Evolutionary conservation across 345 rosid genomes (phyloP), one percentile per base, ranked within the genome.

Genomic region (Aquilaria sinensis): DNA sequence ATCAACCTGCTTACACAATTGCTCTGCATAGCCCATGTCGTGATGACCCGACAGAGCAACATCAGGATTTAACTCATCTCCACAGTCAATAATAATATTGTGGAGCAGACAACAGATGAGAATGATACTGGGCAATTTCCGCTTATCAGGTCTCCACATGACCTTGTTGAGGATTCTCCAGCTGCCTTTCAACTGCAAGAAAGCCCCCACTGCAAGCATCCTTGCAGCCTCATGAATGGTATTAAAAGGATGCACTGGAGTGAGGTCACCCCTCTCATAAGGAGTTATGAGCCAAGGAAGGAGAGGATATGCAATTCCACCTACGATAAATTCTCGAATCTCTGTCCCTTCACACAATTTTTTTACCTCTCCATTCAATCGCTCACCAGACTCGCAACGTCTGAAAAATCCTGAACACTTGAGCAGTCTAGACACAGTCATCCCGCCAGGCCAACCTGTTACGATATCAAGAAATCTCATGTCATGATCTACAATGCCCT

Each of bases 361-460:
- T 70, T 68, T 83, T 3, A 47, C 46, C 37, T 65, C 74, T 62
- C 95, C 97, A 55, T 83, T 83, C 67, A 94, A 66, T 12, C 90
- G 75, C 69, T 78, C 79, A 14, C 74, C 83, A 14, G 83, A 70
- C 67, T 94, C 84, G 12, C 92, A 85, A 10, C 83, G 91, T 66
- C 74, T 85, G 67, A 70, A 88, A 72, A 94, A 83, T 10, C 99
- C 96, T 0, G 99, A 89, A 71, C 79, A 87, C 67, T 83, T 89
- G 46, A 87, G 73, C 10, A 87, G 76, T 71, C 76, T 77, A 66
- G 94, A 72, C 50, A 83, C 78, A 10, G 72, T 71, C 97, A 94
- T 86, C 64, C 91, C 93, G 5, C 97, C 96, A 3, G 97, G 97
- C 96, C 93, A 94, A 51, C 96, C 96, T 0, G 93, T 94, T n/a